Evolutionary conservation across 164 flowering plant genomes (phyloP).

Genomic region (Paratinospora sagittata): DNA sequence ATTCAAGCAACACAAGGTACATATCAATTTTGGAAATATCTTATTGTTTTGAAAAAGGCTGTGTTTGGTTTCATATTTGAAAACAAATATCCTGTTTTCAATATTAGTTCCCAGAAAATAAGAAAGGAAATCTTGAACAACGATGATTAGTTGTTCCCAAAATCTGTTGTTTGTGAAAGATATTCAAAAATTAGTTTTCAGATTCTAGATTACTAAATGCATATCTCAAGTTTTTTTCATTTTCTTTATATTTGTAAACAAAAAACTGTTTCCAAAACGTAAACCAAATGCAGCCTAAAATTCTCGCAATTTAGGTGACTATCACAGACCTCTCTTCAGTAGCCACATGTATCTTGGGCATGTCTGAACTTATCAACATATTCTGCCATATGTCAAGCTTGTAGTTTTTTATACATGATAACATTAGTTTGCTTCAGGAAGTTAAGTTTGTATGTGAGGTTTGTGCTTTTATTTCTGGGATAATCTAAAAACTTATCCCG

Average conservation of each 20-base stretch:
- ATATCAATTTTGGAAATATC: not conserved
- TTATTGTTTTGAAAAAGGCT: too few relatives aligned
- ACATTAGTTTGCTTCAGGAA: not conserved
- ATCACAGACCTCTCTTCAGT: not conserved
- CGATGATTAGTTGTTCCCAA: too few relatives aligned
- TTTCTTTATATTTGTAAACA: too few relatives aligned
- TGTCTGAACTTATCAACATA: not conserved
- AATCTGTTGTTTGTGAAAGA: too few relatives aligned
- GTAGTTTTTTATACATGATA: not conserved
- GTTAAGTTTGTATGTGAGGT: not conserved
- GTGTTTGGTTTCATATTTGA: too few relatives aligned
- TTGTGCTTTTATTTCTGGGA: not conserved
- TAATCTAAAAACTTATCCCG: not conserved
- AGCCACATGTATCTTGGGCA: not conserved
- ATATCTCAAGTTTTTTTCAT: too few relatives aligned
- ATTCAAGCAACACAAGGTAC: conserved; percentile 45
- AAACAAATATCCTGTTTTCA: too few relatives aligned
- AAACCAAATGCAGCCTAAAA: not conserved
- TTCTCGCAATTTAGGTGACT: not conserved
- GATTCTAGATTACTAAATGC: too few relatives aligned
- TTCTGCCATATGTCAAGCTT: not conserved
- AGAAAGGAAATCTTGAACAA: too few relatives aligned
- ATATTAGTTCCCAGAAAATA: too few relatives aligned
- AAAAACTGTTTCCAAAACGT: too few relatives aligned
- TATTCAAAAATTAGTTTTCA: too few relatives aligned